Percentiles rank a stretch among this genome's conserved stretches.
Evolutionary conservation across 345 rosid genomes (phyloP).

Genomic region (Brassica juncea): DNA sequence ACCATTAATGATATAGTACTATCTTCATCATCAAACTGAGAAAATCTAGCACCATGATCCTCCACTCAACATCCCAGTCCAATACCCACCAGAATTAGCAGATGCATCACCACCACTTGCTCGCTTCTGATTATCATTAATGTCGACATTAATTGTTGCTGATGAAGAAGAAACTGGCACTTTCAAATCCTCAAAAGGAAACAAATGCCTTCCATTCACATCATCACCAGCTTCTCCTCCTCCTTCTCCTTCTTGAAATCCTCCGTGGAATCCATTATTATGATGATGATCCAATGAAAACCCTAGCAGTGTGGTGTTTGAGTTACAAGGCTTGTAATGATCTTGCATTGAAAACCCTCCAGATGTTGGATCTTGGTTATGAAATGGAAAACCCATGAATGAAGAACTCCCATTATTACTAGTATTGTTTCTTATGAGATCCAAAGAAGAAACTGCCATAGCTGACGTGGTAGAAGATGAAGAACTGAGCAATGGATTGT

Average conservation of each 20-base stretch:
- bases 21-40: conserved; percentile 31
- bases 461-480: conserved; percentile 35
- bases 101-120: conserved; percentile 50
- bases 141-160: conserved; percentile 34
- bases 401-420: conserved; percentile 58
- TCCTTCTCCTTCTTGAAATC: conserved; percentile 39
- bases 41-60: conserved; percentile 77
- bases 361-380: conserved; percentile 54
- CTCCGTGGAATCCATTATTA: conserved; percentile 52
- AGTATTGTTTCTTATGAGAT: conserved; percentile 72
- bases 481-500: conserved; percentile 44
- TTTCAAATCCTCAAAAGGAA: conserved; percentile 94
- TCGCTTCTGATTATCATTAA: conserved; percentile 52
- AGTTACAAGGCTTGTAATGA: conserved; percentile 64
- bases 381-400: conserved; percentile 63
- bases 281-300: conserved; percentile 83
- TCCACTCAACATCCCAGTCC: conserved; percentile 96
- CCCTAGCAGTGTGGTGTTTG: conserved; percentile 48
- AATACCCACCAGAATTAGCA: conserved; percentile 62
- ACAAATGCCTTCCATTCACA: conserved; percentile 61
- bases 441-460: conserved; percentile 54
- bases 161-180: conserved; percentile 55
- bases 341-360: conserved; percentile 69
- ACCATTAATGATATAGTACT: conserved; percentile 30
- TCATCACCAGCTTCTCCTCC: conserved; percentile 44